Percentiles rank a stretch among this genome's conserved stretches.
Conservation (phyloP, 1,139 yeast genomes). For the Nadsonia commutata region DNA sequence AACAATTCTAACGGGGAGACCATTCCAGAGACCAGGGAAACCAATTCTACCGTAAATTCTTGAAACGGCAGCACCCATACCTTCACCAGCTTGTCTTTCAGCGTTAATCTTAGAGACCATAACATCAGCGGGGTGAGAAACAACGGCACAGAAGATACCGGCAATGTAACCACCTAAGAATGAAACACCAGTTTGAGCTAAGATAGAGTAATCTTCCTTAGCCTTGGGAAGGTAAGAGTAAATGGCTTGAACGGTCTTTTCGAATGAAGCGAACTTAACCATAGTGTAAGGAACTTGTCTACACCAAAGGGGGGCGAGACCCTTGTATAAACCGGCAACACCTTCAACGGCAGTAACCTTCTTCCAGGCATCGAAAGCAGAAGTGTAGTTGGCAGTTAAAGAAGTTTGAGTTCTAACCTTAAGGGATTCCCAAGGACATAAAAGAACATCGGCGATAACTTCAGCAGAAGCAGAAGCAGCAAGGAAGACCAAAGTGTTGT, state of each 20-base stretch:
- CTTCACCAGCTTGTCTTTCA: slow-evolving; percentile 53
- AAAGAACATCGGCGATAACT: slow-evolving; percentile 71
- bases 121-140: slow-evolving; percentile 79
- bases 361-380: slow-evolving; percentile 50
- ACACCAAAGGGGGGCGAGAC: slow-evolving; percentile 64
- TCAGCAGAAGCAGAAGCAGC: slow-evolving; percentile 89
- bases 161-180: slow-evolving; percentile 75
- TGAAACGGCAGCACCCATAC: slow-evolving; percentile 47
- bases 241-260: slow-evolving; percentile 58
- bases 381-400: slow-evolving; percentile 61
- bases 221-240: slow-evolving; percentile 36
- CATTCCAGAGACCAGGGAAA: slow-evolving; percentile 85
- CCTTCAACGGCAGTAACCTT: slow-evolving; percentile 59
- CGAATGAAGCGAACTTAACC: slow-evolving; percentile 74
- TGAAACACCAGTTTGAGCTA: slow-evolving; percentile 67
- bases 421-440: slow-evolving; percentile 89
- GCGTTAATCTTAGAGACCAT: slow-evolving; percentile 73
- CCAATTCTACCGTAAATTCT: slow-evolving; percentile 76
- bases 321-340: slow-evolving; percentile 53
- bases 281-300: slow-evolving; percentile 82
- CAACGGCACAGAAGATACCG: slow-evolving; percentile 71
- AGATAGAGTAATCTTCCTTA: slow-evolving; percentile 30
- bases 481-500: slow-evolving; percentile 60
- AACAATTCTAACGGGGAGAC: slow-evolving; percentile 81
- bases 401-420: slow-evolving; percentile 89